A percentile compares a stretch with the other conserved stretches of the same genome.
Evolutionary conservation across 805 yeast genomes (phyloP).

Genomic region (Jamesozyma rosinii): DNA sequence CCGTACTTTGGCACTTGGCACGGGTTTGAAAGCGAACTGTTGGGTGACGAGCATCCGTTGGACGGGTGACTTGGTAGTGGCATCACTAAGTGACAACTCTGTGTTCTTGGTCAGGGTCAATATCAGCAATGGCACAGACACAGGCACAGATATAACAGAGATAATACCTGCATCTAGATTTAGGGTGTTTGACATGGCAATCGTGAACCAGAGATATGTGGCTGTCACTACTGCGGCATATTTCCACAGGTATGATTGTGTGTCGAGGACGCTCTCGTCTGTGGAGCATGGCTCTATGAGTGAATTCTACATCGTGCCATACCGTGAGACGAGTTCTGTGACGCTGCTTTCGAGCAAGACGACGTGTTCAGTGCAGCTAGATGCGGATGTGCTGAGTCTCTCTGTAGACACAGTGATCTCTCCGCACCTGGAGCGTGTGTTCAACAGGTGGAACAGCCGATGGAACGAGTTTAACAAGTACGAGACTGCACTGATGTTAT

Average conservation of each 20-base stretch:
- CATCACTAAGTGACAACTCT: conserved; percentile 20
- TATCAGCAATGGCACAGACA: background rate
- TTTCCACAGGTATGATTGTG: conserved; percentile 9
- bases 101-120: conserved; percentile 11
- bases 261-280: background rate
- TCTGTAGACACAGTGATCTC: conserved; percentile 16
- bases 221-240: conserved; percentile 13
- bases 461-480: conserved; percentile 23
- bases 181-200: conserved; percentile 15
- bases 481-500: conserved; percentile 20
- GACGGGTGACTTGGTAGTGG: conserved; percentile 8
- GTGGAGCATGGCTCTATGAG: conserved; percentile 8
- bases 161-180: conserved; percentile 12
- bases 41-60: conserved; percentile 22
- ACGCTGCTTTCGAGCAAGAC: conserved; percentile 16
- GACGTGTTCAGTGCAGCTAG: conserved; percentile 11
- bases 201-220: conserved; percentile 7
- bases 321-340: conserved; percentile 7
- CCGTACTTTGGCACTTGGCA: background rate
- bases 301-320: conserved; percentile 17
- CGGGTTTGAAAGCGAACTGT: background rate
- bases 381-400: conserved; percentile 7
- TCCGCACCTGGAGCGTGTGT: conserved; percentile 22
- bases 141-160: background rate
- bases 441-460: conserved; percentile 22